Percentiles rank a stretch among this genome's conserved stretches.
Conservation (phyloP, 2,329 filamentous ascomycete genomes). For the Ustilaginoidea virens region DNA sequence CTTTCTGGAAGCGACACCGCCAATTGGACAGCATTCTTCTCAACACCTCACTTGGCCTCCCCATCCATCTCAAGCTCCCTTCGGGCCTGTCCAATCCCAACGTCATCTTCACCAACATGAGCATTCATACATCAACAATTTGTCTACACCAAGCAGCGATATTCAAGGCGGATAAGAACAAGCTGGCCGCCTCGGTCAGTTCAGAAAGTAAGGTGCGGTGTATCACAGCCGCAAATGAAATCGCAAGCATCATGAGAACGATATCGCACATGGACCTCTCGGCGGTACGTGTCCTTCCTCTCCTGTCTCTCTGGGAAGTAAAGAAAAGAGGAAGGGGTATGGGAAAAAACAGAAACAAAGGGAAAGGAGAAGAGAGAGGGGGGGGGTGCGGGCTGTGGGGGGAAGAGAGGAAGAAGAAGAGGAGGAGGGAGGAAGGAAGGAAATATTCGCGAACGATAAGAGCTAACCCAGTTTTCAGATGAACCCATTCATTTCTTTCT, state of each 20-base stretch:
- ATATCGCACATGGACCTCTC: conserved; percentile 81
- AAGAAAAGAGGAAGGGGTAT: too few relatives aligned
- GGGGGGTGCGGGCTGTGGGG: not conserved
- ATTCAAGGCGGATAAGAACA: conserved; percentile 88
- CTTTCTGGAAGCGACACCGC: conserved; percentile 91
- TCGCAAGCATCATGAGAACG: conserved; percentile 89
- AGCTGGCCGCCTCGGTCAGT: conserved; percentile 58
- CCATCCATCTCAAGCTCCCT: conserved; percentile 65
- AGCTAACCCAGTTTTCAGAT: conserved; percentile 39
- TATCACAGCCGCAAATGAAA: conserved; percentile 84
- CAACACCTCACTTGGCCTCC: conserved; percentile 74
- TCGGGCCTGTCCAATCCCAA: conserved; percentile 63
- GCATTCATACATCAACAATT: conserved; percentile 89
- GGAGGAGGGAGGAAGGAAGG: not conserved
- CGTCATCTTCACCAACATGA: conserved; percentile 90
- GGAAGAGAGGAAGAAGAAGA: not conserved
- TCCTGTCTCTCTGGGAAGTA: too few relatives aligned
- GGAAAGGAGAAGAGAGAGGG: not conserved
- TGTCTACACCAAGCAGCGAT: conserved; percentile 98
- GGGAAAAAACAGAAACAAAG: not conserved
- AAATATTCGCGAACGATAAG: too few relatives aligned
- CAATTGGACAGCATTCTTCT: conserved; percentile 80
- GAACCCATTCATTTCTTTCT: conserved; percentile 92
- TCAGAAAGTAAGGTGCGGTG: conserved; percentile 87
- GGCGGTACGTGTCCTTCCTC: conserved; percentile 38